A percentile compares a stretch with the other conserved stretches of the same genome.
phyloP scores from a whole-genome alignment of 495 filamentous ascomycete genomes.

The Bathelium albidoporum region DNA sequence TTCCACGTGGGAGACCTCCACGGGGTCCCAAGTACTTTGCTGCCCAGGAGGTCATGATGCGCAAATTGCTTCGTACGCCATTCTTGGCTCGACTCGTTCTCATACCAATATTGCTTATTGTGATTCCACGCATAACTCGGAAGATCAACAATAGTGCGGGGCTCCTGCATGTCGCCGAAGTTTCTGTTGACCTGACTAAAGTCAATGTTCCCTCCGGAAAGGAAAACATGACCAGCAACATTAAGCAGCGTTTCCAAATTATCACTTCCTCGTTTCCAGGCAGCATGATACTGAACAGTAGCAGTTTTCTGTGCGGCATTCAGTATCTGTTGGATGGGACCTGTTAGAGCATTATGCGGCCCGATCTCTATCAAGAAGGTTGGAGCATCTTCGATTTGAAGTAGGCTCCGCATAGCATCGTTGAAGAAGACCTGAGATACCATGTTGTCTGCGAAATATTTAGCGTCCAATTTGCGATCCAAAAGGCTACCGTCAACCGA shows the following conservation, averaged over 20 bases:
- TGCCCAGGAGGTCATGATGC: slow-evolving; percentile 47
- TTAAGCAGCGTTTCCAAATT: background rate
- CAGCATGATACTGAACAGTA: background rate
- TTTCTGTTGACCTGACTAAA: background rate
- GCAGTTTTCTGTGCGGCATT: background rate
- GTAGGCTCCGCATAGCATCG: background rate
- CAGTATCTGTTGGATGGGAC: background rate
- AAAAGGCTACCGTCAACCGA: background rate
- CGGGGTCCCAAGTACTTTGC: slow-evolving; percentile 37
- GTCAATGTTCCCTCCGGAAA: background rate
- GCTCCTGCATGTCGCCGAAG: background rate
- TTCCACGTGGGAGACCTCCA: slow-evolving; percentile 43
- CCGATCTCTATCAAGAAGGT: slow-evolving; percentile 16
- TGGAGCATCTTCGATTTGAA: background rate
- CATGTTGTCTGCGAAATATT: slow-evolving; percentile 17
- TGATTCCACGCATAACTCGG: slow-evolving; percentile 6
- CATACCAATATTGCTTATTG: slow-evolving; percentile 1
- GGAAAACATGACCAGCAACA: background rate
- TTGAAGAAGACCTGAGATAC: background rate
- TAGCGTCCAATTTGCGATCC: background rate
- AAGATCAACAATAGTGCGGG: background rate
- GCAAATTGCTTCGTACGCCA: slow-evolving; percentile 38
- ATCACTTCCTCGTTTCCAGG: background rate
- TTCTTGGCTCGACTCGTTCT: slow-evolving; percentile 30
- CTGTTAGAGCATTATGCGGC: slow-evolving; percentile 6